Base-by-base conservation (phyloP, 176 grass and related monocot species). In the Lolium rigidum region DNA sequence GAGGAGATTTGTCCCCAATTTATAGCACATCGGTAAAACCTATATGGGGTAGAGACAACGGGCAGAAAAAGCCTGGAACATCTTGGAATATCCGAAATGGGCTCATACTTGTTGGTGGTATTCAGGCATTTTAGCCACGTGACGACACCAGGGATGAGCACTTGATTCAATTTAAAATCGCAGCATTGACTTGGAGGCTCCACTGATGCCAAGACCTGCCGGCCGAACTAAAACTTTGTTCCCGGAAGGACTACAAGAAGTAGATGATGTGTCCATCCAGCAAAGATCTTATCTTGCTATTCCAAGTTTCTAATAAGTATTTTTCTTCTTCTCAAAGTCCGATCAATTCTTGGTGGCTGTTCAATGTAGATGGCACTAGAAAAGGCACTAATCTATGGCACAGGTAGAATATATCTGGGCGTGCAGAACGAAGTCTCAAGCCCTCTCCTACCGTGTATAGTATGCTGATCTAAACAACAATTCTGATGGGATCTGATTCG, bases 1-100 rank as follows among this genome's bases (percentile, higher is more conserved):
- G 57, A 31, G 54, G 41, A 2, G 26, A 22, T 16, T 70, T 51
- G 9, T 62, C 43, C 43, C 41, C 46, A 3, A 56, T 77, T 86
- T 90, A 71, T 86, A 79, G 50, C 21, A 58, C 31, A 25, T 55
- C 18, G 5, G 21, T 68, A 17, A 20, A 82, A 17, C 55, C 24
- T 55, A 9, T 9, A 24, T 2, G 14, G 5, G 4, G 28, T 20
- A 57, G 15, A 24, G 31, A 52, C 61, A 78, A 66, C 2, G 38
- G 31, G 11, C 17, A 80, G 16, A 48, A 82, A 24, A 71, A 11
- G 14, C 2, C 5, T 71, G 0, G 6, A 9, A 2, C 38, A 1
- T 83, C 13, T 67, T 24, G 80, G 72, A 59, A 88, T 82, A 82
- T 82, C 71, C 79, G 21, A 31, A 25, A 50, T 21, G 31, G n/a